Evolutionary conservation across 192 early-diverging fungal species (phyloP).

Genomic region (Backusella mclennaniae): DNA sequence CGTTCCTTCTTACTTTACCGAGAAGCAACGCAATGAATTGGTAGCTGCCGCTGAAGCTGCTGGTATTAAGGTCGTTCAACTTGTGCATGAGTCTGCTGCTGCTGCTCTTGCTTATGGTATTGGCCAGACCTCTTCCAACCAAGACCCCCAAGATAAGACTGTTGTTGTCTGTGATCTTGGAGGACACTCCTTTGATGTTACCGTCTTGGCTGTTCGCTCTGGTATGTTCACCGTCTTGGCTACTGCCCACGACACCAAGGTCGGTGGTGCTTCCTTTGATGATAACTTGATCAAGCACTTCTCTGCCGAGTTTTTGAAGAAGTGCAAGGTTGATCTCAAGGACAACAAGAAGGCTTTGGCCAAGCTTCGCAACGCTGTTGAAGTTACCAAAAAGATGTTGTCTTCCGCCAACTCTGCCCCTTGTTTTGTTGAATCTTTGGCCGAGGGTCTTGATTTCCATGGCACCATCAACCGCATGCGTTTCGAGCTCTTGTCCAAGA

Average conservation of each 20-base stretch:
- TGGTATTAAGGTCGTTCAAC: constrained; percentile 77
- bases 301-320: constrained; percentile 85
- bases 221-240: constrained; percentile 71
- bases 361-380: constrained; percentile 83
- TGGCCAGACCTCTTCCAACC: constrained; percentile 47
- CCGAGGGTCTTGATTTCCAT: constrained; percentile 90
- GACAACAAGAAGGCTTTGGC: constrained; percentile 72
- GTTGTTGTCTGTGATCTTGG: constrained; percentile 91
- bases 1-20: constrained; percentile 82
- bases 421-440: constrained; percentile 90
- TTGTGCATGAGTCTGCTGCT: constrained; percentile 87
- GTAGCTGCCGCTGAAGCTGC: constrained; percentile 66
- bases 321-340: constrained; percentile 76
- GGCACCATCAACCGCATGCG: constrained; percentile 78
- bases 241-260: constrained; percentile 70
- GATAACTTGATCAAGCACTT: constrained; percentile 79
- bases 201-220: constrained; percentile 73
- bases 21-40: constrained; percentile 68
- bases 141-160: constrained; percentile 63
- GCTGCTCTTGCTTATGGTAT: constrained; percentile 85
- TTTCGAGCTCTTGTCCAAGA: constrained; percentile 86
- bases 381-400: constrained; percentile 91
- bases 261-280: constrained; percentile 89
- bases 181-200: constrained; percentile 79
- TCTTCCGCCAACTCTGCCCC: constrained; percentile 77